phyloP scores from a whole-genome alignment of 1,139 yeast genomes.

The Zygosaccharomyces sapae region DNA sequence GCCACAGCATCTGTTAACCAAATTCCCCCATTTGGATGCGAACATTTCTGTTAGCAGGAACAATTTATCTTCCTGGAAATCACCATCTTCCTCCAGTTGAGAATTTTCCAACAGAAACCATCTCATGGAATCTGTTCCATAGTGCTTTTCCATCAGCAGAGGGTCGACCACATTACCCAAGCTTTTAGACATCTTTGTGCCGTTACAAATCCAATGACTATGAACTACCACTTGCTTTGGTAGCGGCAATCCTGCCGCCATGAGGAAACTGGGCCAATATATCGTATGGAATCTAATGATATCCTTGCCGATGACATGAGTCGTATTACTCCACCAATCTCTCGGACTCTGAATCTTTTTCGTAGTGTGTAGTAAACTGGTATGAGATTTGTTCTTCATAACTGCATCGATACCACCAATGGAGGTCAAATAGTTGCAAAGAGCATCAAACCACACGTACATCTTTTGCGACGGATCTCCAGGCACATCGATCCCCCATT shows the following conservation, averaged over 20 bases:
- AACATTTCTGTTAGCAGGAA: conserved; percentile 57
- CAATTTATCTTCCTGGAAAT: conserved; percentile 62
- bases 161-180: conserved; percentile 96
- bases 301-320: conserved; percentile 89
- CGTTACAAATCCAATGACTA: conserved; percentile 90
- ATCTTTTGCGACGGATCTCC: conserved; percentile 70
- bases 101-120: conserved; percentile 77
- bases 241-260: conserved; percentile 70
- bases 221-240: conserved; percentile 82
- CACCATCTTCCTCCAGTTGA: conserved; percentile 70
- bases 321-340: conserved; percentile 40
- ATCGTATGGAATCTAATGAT: conserved; percentile 82
- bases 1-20: conserved; percentile 70
- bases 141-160: conserved; percentile 49
- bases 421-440: conserved; percentile 76
- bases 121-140: conserved; percentile 71
- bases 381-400: conserved; percentile 22
- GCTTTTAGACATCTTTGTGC: conserved; percentile 90
- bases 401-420: conserved; percentile 52
- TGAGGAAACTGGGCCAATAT: conserved; percentile 89
- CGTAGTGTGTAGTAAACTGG: conserved; percentile 1
- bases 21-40: conserved; percentile 79
- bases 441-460: conserved; percentile 97
- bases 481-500: conserved; percentile 93
- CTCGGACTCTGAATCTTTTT: conserved; percentile 7